Base-by-base conservation (phyloP, 1,284 basidiomycete genomes). In the Trichosporon faecale region DNA sequence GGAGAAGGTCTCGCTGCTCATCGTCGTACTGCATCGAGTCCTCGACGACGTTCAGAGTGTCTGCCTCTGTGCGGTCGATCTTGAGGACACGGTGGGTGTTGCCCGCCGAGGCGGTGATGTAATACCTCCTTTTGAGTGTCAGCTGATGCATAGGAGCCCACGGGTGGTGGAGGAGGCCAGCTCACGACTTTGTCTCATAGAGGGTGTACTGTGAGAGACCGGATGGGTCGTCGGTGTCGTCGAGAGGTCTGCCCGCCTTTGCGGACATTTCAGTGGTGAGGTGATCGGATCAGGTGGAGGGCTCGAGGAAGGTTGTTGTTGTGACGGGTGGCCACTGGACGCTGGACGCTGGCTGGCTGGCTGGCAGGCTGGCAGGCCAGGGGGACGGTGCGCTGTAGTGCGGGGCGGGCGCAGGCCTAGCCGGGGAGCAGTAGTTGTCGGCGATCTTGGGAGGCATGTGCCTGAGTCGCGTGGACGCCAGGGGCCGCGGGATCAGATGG, bases 1-100 rank as follows among this genome's bases (percentile, higher is more conserved):
- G 86, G 84, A 98, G 89, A 44, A 90, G 89, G 66, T 89, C 91
- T 87, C 98, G 91, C 84, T 99, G 92, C 76, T 90, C 90, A 14
- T 91, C 89, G 57, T 89, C 92, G 81, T 99, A 99, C 35, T 93
- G 88, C 0, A 90, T 89, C 65, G 92, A 89, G 82, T 97, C 95
- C 76, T 97, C 93, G 12, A 92, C 87, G 3, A 96, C 89, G 33
- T 85, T 84, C 2, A 96, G 85, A 72, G 91, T 89, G 44, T 89
- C 88, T 68, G 89, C 89, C 0, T 89, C 87, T 0, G 92, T 93
- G 29, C 95, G 87, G 82, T 98, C 94, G 66, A 98, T 91, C 85
- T 94, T 96, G 77, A 97, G 88, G 70, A 98, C 92, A 27, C 92
- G 89, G 78, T 95, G 93, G 2, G 91, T 88, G 49, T 76, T 73